Base-by-base conservation (phyloP, 73 alveolate genomes). In the Tetrahymena malaccensis region DNA sequence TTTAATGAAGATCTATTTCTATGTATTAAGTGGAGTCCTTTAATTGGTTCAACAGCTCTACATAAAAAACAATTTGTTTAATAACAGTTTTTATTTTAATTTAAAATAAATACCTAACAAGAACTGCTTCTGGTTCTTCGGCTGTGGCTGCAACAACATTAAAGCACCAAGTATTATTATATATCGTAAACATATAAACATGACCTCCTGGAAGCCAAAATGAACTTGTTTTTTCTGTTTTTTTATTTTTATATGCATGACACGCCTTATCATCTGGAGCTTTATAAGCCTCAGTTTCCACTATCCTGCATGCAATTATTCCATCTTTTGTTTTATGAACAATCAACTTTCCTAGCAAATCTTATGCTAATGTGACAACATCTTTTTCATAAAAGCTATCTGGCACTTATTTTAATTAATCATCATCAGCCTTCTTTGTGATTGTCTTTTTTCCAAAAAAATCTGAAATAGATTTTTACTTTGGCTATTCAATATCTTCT, bases 201-300 rank as follows among this genome's bases (percentile, higher is more conserved):
- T 70, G 89, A 27, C 89, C 89, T 70, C 89, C 89, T 70, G 89
- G 89, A 70, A 70, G 89, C 89, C 89, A 70, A 70, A 70, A 70
- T 33, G 89, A 70, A 12, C 43, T 70, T 4, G 94, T 85, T n/a
- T 43, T 85, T 85, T 85, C 83, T 7, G 94, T 85, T 43, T 85
- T 85, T 27, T 85, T 85, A 85, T 85, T 85, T 19, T 85, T 85
- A 34, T 85, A 85, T 4, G 94, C 94, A 85, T 85, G 94, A 85
- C 94, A 85, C 33, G 94, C 94, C 33, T 85, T 85, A 85, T 85
- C 94, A 8, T 85, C 94, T 21, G 83, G 84, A 21, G 84, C 94
- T 11, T 85, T 85, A 85, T 85, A 85, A 19, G 94, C 94, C 22
- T 85, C 94, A 27, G 94, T 85, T 85, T 85, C 94, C 33, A 85